Evolutionary conservation across 2,329 filamentous ascomycete species (phyloP).

Genomic region (Verticillium nubilum): DNA sequence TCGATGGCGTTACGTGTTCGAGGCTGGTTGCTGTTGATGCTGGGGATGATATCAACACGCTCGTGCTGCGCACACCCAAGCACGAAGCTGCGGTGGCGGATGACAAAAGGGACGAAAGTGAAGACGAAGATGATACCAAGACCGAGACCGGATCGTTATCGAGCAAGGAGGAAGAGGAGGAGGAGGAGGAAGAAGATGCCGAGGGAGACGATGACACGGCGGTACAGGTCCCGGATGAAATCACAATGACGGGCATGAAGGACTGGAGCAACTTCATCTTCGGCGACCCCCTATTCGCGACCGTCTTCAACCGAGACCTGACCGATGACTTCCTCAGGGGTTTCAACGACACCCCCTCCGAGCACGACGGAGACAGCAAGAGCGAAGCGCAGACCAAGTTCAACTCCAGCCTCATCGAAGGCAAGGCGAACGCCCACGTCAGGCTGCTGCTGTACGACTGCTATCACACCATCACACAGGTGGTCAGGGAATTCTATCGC

Average conservation of each 20-base stretch:
- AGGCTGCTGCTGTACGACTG: slow-evolving; percentile 52
- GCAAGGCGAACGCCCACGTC: slow-evolving; percentile 33
- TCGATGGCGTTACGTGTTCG: slow-evolving; percentile 47
- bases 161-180: slow-evolving; percentile 4
- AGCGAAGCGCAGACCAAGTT: neutral
- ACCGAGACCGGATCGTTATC: neutral
- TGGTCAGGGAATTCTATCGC: slow-evolving; percentile 52
- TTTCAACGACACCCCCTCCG: slow-evolving; percentile 26
- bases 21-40: slow-evolving; percentile 51
- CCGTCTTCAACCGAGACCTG: slow-evolving; percentile 39
- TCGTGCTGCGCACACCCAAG: slow-evolving; percentile 25
- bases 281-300: slow-evolving; percentile 52
- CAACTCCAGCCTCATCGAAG: slow-evolving; percentile 30
- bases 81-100: neutral
- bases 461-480: slow-evolving; percentile 46
- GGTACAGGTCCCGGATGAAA: neutral
- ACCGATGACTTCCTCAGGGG: slow-evolving; percentile 41
- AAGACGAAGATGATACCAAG: slow-evolving; percentile 1
- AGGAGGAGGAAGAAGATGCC: slow-evolving; percentile 2
- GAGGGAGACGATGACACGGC: neutral
- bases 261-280: slow-evolving; percentile 57
- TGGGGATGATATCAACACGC: slow-evolving; percentile 42
- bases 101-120: neutral
- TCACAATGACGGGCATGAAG: slow-evolving; percentile 24
- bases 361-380: neutral